Evolutionary conservation across 163 green algal genomes (phyloP), one percentile per base, ranked within the genome.

Genomic region (Chlamydomonas reinhardtii): DNA sequence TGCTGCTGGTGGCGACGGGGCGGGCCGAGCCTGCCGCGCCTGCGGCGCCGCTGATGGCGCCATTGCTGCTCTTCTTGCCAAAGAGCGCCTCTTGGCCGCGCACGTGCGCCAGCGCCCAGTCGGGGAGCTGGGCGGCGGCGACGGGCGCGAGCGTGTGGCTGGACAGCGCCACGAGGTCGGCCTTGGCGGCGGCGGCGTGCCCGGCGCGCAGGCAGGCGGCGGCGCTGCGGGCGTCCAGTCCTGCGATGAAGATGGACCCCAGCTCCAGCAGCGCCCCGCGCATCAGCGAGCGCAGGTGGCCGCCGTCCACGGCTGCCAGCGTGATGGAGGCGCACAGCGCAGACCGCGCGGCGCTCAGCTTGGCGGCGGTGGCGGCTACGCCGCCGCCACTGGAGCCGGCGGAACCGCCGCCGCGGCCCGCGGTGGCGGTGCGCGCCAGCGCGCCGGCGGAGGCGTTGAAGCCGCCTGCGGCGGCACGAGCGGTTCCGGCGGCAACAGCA

Each of bases 221-320:
- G 65, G 80, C 81, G 48, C 24, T 35, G 70, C 34, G 66, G 19
- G 54, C 64, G 29, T 77, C 73, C 64, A 81, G 14, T 1, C 82
- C 82, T 0, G 65, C 85, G 2, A 84, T 66, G 52, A 87, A 83
- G 19, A 88, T 74, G 39, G 56, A 78, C 2, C 59, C 89, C 73
- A 91, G 73, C 89, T 93, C 89, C 29, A 93, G 86, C 39, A 93
- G 86, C 22, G 82, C 83, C 1, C 61, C 66, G 0, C 86, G 82
- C 86, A 90, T 87, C 4, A 90, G 2, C 35, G 9, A 6, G 22
- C 79, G 74, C 34, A 80, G 59, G 69, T 93, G 89, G 22, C 85
- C 89, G 14, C 83, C 89, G 65, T 93, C 89, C 61, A 91, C 70
- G 59, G 39, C 69, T 0, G 72, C 69, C 15, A 91, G 43, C 14